phyloP scores from a whole-genome alignment of 257 asterid genomes.

The Nicotiana knightiana region DNA sequence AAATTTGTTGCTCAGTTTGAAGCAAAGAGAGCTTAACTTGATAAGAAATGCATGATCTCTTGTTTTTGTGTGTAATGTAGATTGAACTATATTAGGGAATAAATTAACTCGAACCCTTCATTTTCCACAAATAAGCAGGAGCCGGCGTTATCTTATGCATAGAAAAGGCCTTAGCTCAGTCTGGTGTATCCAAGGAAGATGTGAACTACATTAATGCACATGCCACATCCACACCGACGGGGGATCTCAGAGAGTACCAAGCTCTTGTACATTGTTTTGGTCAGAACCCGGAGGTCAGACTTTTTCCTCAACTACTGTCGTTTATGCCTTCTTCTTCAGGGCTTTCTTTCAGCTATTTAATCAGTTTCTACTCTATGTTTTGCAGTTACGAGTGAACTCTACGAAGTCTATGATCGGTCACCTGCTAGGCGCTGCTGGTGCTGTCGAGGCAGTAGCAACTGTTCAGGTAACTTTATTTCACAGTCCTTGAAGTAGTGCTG shows the following conservation, averaged over 20 bases:
- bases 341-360: not conserved
- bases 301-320: not conserved
- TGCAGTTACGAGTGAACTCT: constrained; percentile 39
- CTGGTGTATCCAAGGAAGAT: constrained; percentile 35
- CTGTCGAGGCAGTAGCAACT: constrained; percentile 47
- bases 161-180: constrained; percentile 32
- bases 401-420: constrained; percentile 49
- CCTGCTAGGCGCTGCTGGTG: constrained; percentile 46
- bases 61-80: not conserved
- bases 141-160: constrained; percentile 32
- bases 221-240: constrained; percentile 35
- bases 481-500: not conserved
- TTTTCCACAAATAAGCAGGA: constrained; percentile 15
- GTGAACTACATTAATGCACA: constrained; percentile 48
- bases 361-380: not conserved
- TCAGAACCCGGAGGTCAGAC: constrained; percentile 30
- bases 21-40: not conserved
- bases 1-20: not conserved
- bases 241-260: constrained; percentile 36
- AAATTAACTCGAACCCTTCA: not conserved
- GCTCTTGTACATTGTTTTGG: constrained; percentile 33
- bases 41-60: not conserved
- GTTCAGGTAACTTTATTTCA: constrained; percentile 27
- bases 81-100: not conserved
- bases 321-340: not conserved